Conservation (phyloP, 495 filamentous ascomycete genomes). For the Parmelia sp. region DNA sequence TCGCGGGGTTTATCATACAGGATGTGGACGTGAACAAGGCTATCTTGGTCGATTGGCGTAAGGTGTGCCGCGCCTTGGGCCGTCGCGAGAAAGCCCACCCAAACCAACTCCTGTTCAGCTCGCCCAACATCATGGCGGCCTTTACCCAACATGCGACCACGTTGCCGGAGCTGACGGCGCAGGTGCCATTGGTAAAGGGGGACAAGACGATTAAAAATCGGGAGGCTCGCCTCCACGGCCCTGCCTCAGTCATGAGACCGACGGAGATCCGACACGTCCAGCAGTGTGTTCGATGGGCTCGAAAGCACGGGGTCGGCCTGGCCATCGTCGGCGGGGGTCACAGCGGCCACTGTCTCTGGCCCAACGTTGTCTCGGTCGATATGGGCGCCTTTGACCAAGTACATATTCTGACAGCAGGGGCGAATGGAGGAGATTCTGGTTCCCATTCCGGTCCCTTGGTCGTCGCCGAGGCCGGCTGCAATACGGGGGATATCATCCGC, state of each 20-base stretch:
- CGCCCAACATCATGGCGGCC: slow-evolving; percentile 46
- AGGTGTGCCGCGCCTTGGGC: slow-evolving; percentile 47
- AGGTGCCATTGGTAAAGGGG: slow-evolving; percentile 40
- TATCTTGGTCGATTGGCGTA: slow-evolving; percentile 42
- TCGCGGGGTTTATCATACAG: too few species aligned
- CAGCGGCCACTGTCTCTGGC: slow-evolving; percentile 52
- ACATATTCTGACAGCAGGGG: slow-evolving; percentile 33
- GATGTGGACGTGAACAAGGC: too few species aligned
- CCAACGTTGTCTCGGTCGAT: slow-evolving; percentile 50
- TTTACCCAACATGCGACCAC: slow-evolving; percentile 46
- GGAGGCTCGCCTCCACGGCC: slow-evolving; percentile 42
- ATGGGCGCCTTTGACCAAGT: slow-evolving; percentile 53
- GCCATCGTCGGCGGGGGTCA: slow-evolving; percentile 55
- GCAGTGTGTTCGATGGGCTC: slow-evolving; percentile 6
- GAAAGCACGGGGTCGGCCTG: slow-evolving; percentile 43
- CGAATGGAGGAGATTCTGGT: slow-evolving; percentile 20
- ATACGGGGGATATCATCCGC: slow-evolving; percentile 49
- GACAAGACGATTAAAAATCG: slow-evolving; percentile 45
- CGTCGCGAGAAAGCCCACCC: slow-evolving; percentile 37
- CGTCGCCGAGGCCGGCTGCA: slow-evolving; percentile 50
- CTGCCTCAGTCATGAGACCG: slow-evolving; percentile 33
- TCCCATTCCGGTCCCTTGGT: slow-evolving; percentile 36
- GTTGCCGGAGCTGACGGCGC: slow-evolving; percentile 43
- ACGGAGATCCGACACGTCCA: too few species aligned
- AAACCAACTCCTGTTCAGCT: slow-evolving; percentile 46